Percentiles rank a stretch among this genome's conserved stretches.
phyloP scores from a whole-genome alignment of 2,329 filamentous ascomycete species.

The Corniculantispora saksenae region DNA sequence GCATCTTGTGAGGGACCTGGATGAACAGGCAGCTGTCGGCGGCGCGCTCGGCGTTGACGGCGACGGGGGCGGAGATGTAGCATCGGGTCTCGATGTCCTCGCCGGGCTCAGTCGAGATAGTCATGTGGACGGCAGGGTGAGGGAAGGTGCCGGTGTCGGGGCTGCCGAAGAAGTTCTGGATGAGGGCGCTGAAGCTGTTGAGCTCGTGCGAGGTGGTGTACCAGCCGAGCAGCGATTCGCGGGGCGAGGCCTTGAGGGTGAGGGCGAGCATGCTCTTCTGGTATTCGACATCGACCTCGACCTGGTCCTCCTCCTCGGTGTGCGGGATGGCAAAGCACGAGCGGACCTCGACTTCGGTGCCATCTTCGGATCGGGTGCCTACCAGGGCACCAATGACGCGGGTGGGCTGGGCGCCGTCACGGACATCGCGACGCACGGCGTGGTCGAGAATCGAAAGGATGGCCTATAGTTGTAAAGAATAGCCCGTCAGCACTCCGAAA shows the following conservation, averaged over 20 bases:
- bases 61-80: slow-evolving; percentile 94
- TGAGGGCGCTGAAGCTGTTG: slow-evolving; percentile 97
- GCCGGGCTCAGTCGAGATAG: slow-evolving; percentile 86
- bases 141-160: slow-evolving; percentile 97
- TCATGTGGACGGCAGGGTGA: slow-evolving; percentile 95
- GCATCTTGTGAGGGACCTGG: slow-evolving; percentile 91
- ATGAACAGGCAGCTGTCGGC: slow-evolving; percentile 97
- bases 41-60: slow-evolving; percentile 90
- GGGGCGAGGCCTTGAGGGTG: slow-evolving; percentile 89
- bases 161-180: slow-evolving; percentile 97
- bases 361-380: slow-evolving; percentile 91
- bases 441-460: slow-evolving; percentile 86
- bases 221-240: slow-evolving; percentile 94
- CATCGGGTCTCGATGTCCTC: slow-evolving; percentile 86
- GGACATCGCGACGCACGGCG: slow-evolving; percentile 79
- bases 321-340: slow-evolving; percentile 98
- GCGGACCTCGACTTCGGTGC: slow-evolving; percentile 91
- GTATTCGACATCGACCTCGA: slow-evolving; percentile 99
- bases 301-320: slow-evolving; percentile 97
- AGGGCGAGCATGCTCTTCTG: slow-evolving; percentile 98
- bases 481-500: slow-evolving; percentile 1
- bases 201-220: slow-evolving; percentile 96
- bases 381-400: slow-evolving; percentile 96
- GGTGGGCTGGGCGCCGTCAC: slow-evolving; percentile 74
- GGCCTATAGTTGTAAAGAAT: slow-evolving; percentile 45